Conservation (phyloP, 352 stramenopile genomes). For the Aphanomyces invadans region DNA sequence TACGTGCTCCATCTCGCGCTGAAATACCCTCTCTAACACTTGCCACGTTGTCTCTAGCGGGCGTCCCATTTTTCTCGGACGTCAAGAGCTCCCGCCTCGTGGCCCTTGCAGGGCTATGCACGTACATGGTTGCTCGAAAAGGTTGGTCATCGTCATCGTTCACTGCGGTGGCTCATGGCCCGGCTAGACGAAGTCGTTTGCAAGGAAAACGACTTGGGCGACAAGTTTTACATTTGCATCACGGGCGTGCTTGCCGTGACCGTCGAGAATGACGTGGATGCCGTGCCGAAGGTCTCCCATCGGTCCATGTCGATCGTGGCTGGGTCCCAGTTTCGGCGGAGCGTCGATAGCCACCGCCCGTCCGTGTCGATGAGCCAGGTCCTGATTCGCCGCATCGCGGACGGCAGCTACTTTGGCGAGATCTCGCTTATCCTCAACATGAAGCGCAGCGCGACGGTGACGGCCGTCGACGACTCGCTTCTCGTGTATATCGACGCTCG, state of each 20-base stretch:
- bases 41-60: not conserved
- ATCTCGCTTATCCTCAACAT: conserved; percentile 67
- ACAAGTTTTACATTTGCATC: conserved; percentile 68
- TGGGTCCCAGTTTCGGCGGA: not conserved
- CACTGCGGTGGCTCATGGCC: not conserved
- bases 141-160: not conserved
- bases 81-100: conserved; percentile 51
- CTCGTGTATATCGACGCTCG: conserved; percentile 61
- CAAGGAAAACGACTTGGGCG: conserved; percentile 46
- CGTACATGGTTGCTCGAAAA: conserved; percentile 47
- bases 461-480: conserved; percentile 48
- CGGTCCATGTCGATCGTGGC: not conserved
- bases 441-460: conserved; percentile 55
- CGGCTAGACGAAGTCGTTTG: conserved; percentile 38
- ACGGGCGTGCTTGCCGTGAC: conserved; percentile 45
- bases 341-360: not conserved
- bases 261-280: conserved; percentile 23
- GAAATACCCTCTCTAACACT: no score
- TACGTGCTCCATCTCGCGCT: no score
- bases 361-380: not conserved
- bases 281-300: not conserved
- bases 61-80: conserved; percentile 48
- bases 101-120: conserved; percentile 57
- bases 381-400: conserved; percentile 30
- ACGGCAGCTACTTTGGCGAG: conserved; percentile 62